Conservation (phyloP, 805 yeast genomes). For the Ogataea trehaloabstinens region DNA sequence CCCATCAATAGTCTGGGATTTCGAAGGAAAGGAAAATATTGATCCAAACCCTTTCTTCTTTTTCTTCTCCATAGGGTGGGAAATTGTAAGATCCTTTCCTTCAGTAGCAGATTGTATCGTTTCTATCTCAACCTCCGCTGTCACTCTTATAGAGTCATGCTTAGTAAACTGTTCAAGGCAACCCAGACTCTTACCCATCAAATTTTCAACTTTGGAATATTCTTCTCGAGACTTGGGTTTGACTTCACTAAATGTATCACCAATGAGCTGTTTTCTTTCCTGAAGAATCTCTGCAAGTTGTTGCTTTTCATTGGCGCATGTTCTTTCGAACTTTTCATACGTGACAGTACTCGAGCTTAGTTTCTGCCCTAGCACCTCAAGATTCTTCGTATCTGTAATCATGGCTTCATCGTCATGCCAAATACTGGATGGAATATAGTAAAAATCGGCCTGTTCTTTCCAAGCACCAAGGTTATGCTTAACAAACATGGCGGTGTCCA, state of each 20-base stretch:
- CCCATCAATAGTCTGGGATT: constrained; percentile 4
- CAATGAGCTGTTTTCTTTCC: constrained; percentile 34
- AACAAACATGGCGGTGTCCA: constrained; percentile 88
- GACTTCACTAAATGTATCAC: constrained; percentile 33
- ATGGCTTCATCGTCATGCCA: constrained; percentile 96
- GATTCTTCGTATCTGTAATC: constrained; percentile 54
- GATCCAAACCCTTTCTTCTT: constrained; percentile 56
- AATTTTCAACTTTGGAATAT: constrained; percentile 44
- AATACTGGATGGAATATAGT: constrained; percentile 82
- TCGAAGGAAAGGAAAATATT: constrained; percentile 21
- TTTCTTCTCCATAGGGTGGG: constrained; percentile 48
- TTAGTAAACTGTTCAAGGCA: constrained; percentile 61
- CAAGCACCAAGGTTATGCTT: constrained; percentile 78
- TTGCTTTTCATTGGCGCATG: constrained; percentile 49
- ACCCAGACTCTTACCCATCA: constrained; percentile 50
- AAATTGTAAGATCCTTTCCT: constrained; percentile 64
- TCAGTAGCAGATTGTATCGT: constrained; percentile 84
- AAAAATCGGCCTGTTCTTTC: constrained; percentile 85
- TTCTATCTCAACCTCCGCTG: constrained; percentile 84
- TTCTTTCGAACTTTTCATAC: constrained; percentile 39
- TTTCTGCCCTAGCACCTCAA: constrained; percentile 51
- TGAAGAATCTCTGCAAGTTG: constrained; percentile 41
- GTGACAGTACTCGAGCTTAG: constrained; percentile 41
- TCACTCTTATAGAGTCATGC: constrained; percentile 72
- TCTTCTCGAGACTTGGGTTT: constrained; percentile 40